Evolutionary conservation across 305 asterid genomes (phyloP).

Genomic region (Fraxinus platypoda): DNA sequence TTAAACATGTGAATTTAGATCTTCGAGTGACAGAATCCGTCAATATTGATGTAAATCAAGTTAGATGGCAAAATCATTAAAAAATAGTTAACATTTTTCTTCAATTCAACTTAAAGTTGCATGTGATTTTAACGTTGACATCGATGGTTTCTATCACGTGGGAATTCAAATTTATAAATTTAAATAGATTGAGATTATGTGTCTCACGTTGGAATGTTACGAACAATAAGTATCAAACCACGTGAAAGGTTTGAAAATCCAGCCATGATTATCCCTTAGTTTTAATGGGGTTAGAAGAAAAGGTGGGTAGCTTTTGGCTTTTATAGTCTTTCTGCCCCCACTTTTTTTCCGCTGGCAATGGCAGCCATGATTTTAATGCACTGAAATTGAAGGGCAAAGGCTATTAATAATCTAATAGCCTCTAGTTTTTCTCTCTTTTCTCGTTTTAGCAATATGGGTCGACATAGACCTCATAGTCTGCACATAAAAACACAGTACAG

Average conservation of each 20-base stretch:
- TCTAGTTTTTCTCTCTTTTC: slow-evolving; percentile 8
- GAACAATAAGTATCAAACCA: background rate
- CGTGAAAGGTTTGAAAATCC: background rate
- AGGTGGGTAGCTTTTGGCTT: background rate
- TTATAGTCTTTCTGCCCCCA: background rate
- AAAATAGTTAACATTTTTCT: too few relatives aligned
- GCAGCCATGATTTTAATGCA: slow-evolving; percentile 25
- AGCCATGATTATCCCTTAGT: background rate
- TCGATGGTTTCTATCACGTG: background rate
- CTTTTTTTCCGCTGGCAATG: background rate
- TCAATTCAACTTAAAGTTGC: background rate
- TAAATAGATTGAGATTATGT: too few relatives aligned
- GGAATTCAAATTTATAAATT: background rate
- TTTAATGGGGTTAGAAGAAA: background rate
- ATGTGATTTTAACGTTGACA: background rate
- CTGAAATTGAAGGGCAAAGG: slow-evolving; percentile 33
- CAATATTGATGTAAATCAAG: too few relatives aligned
- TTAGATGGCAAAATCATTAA: too few relatives aligned
- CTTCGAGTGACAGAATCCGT: too few relatives aligned
- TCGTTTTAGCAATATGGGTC: background rate
- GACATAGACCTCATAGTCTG: slow-evolving; percentile 11
- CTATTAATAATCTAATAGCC: slow-evolving; percentile 21
- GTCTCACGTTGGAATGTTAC: background rate
- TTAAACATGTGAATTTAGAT: too few relatives aligned
- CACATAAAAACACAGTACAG: slow-evolving; percentile 6